Evolutionary conservation across 208 protist genomes (phyloP), one percentile per base, ranked within the genome.

Genomic region (Trypanosoma lewisi): DNA sequence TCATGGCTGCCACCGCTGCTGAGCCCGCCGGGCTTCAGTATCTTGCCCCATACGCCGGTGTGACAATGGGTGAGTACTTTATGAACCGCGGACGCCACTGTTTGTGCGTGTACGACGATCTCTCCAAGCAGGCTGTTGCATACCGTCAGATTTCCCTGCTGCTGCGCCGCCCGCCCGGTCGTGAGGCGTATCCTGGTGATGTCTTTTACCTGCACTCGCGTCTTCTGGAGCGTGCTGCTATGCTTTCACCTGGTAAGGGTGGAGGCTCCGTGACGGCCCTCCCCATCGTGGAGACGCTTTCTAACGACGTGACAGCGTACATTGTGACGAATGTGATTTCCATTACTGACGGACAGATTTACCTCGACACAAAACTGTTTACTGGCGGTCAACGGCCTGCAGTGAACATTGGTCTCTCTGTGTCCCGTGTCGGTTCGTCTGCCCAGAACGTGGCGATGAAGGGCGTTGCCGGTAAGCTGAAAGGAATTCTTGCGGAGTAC

Each of bases 291-390:
- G 89, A 97, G 85, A 97, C 91, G 50, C 89, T 96, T 63, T 95
- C 91, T 53, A 95, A 95, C 70, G 93, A 97, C 64, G 93, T 97
- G 76, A 96, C 93, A 39, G 93, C 93, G 19, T 97, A 97, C 76
- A 97, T 97, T 63, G 90, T 94, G 45, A 97, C 91, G 52, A 97
- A 97, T 80, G 91, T 96, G 36, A 97, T 97, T 82, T 97, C 89
- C 47, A 96, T 97, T 73, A 97, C 93, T n/a, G 93, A 97, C 70
- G 93, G 93, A 21, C 93, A 96, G 78, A 97, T 97, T 61, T 97
- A 97, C 78, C 81, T 97, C 19, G 91, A 96, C 72, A 82, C 87
- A 52, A 96, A 97, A 72, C 87, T 97, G 42, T 97, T 97, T 78
- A 95, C 89, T 70, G 84, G 86, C 63, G 94, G 94, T 65, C 88